phyloP scores from a whole-genome alignment of 345 rosid species.

The Boechera divaricarpa region DNA sequence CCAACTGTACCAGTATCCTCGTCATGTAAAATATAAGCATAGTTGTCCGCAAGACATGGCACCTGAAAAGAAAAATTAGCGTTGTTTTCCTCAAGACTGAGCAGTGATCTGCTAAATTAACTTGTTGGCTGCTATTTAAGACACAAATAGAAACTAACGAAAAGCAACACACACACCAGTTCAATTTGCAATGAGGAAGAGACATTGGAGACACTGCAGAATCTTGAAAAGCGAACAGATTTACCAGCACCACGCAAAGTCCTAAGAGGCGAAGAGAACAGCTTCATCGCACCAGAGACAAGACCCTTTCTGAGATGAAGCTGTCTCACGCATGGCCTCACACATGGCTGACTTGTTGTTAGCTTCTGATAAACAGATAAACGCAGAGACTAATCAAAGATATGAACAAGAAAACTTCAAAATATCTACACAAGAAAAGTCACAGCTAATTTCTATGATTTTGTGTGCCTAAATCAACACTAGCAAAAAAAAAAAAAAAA shows the following conservation, averaged over 20 bases:
- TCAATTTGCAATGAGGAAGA: conserved; percentile 82
- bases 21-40: conserved; percentile 90
- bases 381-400: conserved; percentile 6
- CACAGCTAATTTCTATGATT: background rate
- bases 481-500: no score
- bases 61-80: conserved; percentile 55
- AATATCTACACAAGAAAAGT: background rate
- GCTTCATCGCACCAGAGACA: conserved; percentile 59
- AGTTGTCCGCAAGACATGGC: conserved; percentile 89
- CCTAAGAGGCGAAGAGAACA: conserved; percentile 68
- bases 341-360: conserved; percentile 58
- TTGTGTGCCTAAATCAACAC: background rate
- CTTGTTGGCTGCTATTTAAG: background rate
- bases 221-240: conserved; percentile 70
- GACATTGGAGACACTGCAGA: conserved; percentile 74
- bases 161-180: conserved; percentile 56
- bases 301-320: conserved; percentile 79
- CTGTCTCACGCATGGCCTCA: conserved; percentile 76
- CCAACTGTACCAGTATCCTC: conserved; percentile 96
- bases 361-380: conserved; percentile 43
- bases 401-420: background rate
- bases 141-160: background rate
- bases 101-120: background rate
- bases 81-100: background rate
- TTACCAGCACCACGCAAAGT: conserved; percentile 70